Percentiles rank a stretch among this genome's conserved stretches.
phyloP scores from a whole-genome alignment of 163 green algal species.

The Scenedesmus sp. region DNA sequence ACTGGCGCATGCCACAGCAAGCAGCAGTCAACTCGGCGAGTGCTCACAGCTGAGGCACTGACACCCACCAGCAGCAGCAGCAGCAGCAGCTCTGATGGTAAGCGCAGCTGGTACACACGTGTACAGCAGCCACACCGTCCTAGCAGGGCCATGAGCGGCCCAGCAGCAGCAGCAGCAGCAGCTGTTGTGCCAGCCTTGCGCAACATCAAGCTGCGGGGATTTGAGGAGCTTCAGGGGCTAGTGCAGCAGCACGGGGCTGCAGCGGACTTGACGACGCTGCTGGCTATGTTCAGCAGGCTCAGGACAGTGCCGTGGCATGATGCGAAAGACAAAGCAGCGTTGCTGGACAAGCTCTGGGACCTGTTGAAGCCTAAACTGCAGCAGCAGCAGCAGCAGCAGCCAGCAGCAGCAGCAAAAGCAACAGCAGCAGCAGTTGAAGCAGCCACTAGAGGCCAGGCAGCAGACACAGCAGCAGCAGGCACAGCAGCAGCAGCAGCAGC shows the following conservation, averaged over 20 bases:
- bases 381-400: not conserved
- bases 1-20: not conserved
- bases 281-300: constrained; percentile 20
- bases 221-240: constrained; percentile 14
- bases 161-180: not conserved
- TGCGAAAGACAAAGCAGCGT: not conserved
- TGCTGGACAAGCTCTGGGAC: constrained; percentile 34
- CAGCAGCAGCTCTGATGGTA: not conserved
- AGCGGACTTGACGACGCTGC: constrained; percentile 2
- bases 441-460: too few relatives aligned
- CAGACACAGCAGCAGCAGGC: too few relatives aligned
- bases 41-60: not conserved
- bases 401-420: not conserved
- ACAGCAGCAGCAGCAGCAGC: not conserved
- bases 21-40: not conserved
- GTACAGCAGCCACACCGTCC: not conserved
- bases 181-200: not conserved
- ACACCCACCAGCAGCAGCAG: not conserved
- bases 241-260: not conserved
- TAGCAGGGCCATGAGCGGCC: too few relatives aligned
- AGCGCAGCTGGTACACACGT: not conserved
- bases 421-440: too few relatives aligned
- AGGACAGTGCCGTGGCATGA: not conserved
- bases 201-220: constrained; percentile 6
- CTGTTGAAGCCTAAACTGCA: not conserved